phyloP scores from a whole-genome alignment of 2,329 filamentous ascomycete species.

The Colletotrichum filicis region DNA sequence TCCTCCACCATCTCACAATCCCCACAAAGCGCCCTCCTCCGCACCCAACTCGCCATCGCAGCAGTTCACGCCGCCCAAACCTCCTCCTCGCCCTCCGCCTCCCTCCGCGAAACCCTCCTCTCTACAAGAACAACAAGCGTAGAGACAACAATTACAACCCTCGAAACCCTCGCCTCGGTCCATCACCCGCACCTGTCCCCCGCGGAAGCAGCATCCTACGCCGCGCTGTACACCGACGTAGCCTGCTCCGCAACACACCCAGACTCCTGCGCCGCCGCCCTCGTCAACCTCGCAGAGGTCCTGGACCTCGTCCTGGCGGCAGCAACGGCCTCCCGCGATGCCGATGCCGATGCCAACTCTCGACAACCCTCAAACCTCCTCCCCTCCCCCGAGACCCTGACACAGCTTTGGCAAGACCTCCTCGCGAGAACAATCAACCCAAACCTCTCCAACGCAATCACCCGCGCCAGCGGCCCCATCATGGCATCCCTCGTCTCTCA shows the following conservation, averaged over 20 bases:
- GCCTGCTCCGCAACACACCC: conserved; percentile 50
- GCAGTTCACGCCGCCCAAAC: conserved; percentile 45
- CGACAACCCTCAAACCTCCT: conserved; percentile 41
- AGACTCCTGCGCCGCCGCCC: conserved; percentile 58
- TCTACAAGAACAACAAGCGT: conserved; percentile 41
- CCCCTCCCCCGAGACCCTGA: conserved; percentile 46
- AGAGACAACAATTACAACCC: conserved; percentile 47
- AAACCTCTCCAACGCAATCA: conserved; percentile 59
- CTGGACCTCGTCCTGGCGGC: conserved; percentile 52
- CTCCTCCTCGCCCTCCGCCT: not conserved
- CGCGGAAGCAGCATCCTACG: conserved; percentile 42
- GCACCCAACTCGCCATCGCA: conserved; percentile 50
- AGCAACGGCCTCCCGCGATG: not conserved
- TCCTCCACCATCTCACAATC: not conserved
- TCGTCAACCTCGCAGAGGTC: conserved; percentile 58
- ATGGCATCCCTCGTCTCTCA: conserved; percentile 47
- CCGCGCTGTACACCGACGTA: conserved; percentile 55
- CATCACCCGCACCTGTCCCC: conserved; percentile 41
- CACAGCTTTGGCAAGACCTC: conserved; percentile 53
- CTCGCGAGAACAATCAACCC: conserved; percentile 55
- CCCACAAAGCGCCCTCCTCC: conserved; percentile 48
- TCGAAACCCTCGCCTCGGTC: conserved; percentile 50
- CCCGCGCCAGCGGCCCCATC: conserved; percentile 59
- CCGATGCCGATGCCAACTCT: not conserved
- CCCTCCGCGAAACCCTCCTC: conserved; percentile 23